Evolutionary conservation across 208 protist genomes (phyloP).

Genomic region (Trypanosoma theileri): DNA sequence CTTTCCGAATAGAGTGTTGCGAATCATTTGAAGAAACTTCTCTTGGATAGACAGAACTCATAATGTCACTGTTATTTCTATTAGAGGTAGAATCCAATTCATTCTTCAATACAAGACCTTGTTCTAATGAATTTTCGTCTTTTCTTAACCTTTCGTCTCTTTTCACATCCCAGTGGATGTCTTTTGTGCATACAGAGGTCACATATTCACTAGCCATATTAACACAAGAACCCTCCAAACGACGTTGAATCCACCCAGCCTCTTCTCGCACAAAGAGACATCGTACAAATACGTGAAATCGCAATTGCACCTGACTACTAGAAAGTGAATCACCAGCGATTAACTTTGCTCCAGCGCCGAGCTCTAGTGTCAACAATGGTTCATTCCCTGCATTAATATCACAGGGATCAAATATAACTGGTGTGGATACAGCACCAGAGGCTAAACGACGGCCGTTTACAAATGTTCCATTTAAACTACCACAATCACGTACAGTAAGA

Average conservation of each 20-base stretch:
- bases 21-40: no score
- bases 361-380: conserved; percentile 33
- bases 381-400: conserved; percentile 4
- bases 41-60: no score
- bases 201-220: background rate
- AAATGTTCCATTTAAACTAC: conserved; percentile 45
- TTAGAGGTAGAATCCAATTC: no score
- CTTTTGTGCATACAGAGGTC: background rate
- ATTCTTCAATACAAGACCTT: no score
- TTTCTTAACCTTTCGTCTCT: background rate
- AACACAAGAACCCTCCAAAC: background rate
- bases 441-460: conserved; percentile 30
- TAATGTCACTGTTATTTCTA: no score
- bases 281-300: conserved; percentile 37
- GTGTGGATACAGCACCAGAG: conserved; percentile 14
- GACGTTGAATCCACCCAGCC: conserved; percentile 10
- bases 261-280: conserved; percentile 7
- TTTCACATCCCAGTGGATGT: background rate
- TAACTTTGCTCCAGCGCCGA: conserved; percentile 33
- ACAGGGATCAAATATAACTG: conserved; percentile 20
- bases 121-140: background rate
- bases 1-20: no score
- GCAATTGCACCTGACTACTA: conserved; percentile 23
- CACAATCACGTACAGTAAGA: conserved; percentile 31
- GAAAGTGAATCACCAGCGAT: conserved; percentile 28